phyloP scores from a whole-genome alignment of 1,284 basidiomycete species.

The Leccinum fallax region DNA sequence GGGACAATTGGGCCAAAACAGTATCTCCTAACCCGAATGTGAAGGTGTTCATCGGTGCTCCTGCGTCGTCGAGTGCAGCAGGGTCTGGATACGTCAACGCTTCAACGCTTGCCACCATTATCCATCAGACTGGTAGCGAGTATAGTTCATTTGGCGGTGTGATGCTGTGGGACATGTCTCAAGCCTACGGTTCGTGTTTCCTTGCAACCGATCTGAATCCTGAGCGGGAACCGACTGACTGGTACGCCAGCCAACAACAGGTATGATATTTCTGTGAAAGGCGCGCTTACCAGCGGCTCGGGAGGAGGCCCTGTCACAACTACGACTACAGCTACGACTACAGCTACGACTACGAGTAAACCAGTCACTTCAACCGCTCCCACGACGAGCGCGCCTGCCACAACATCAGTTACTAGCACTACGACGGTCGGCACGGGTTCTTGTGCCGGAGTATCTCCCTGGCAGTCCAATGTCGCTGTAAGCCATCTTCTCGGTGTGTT shows the following conservation, averaged over 20 bases:
- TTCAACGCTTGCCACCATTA: constrained; percentile 48
- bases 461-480: constrained; percentile 48
- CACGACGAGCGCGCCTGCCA: constrained; percentile 26
- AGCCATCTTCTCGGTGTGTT: constrained; percentile 20
- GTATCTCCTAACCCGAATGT: constrained; percentile 58
- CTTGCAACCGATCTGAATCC: not conserved
- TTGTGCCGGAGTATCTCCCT: constrained; percentile 51
- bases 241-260: constrained; percentile 21
- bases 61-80: constrained; percentile 53
- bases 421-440: constrained; percentile 28
- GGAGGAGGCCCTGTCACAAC: constrained; percentile 7
- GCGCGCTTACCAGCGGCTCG: constrained; percentile 18
- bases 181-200: constrained; percentile 47
- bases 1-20: constrained; percentile 68
- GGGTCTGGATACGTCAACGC: constrained; percentile 54
- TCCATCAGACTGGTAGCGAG: constrained; percentile 44
- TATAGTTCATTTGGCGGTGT: constrained; percentile 71
- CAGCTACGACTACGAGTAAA: not conserved
- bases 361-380: constrained; percentile 32
- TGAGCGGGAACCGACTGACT: not conserved
- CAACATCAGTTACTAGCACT: constrained; percentile 22
- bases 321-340: constrained; percentile 17
- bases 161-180: constrained; percentile 70
- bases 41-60: constrained; percentile 66
- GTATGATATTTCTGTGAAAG: constrained; percentile 28